These are phyloP conservation scores for Amphirosellinia nigrospora DNA, from an alignment of 495 filamentous ascomycete genomes.

Conservation along the genomic window DNA sequence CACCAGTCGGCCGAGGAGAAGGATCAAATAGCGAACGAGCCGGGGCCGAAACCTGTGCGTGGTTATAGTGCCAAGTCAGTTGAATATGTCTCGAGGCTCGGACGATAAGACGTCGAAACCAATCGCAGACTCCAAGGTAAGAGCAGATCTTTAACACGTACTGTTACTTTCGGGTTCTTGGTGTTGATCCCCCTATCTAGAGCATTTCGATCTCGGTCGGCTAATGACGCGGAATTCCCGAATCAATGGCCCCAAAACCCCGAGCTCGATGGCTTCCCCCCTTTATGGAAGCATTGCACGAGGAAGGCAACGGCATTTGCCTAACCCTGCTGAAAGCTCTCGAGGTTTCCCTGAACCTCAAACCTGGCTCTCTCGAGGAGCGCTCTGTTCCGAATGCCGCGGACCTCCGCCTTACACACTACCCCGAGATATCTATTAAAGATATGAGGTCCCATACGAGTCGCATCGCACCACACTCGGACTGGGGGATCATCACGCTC, in stretches of 20 bases:
- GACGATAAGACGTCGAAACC: slow-evolving; percentile 8
- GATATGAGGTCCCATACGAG: slow-evolving; percentile 15
- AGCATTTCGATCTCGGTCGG: slow-evolving; percentile 41
- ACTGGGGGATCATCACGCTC: slow-evolving; percentile 50
- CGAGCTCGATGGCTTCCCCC: slow-evolving; percentile 38
- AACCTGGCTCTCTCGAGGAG: slow-evolving; percentile 14
- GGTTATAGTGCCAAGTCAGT: slow-evolving; percentile 16
- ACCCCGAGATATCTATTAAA: slow-evolving; percentile 57
- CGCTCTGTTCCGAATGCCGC: slow-evolving; percentile 21
- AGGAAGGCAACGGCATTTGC: slow-evolving; percentile 27
- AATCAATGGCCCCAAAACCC: slow-evolving; percentile 37
- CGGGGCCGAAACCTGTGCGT: slow-evolving; percentile 21
- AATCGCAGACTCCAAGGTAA: slow-evolving; percentile 22
- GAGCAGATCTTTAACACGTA: background rate
- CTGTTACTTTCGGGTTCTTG: background rate
- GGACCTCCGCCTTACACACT: slow-evolving; percentile 67
- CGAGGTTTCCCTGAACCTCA: slow-evolving; percentile 27
- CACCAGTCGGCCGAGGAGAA: slow-evolving; percentile 14
- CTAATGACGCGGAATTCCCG: slow-evolving; percentile 35
- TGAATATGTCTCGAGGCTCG: slow-evolving; percentile 18
- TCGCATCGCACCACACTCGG: slow-evolving; percentile 47
- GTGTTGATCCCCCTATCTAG: slow-evolving; percentile 22
- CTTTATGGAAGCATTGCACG: slow-evolving; percentile 39
- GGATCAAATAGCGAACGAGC: slow-evolving; percentile 15
- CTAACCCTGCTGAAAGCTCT: slow-evolving; percentile 33